These are phyloP conservation scores for Cicer arietinum DNA, from an alignment of 306 rosid genomes.

Conservation along the genomic window DNA sequence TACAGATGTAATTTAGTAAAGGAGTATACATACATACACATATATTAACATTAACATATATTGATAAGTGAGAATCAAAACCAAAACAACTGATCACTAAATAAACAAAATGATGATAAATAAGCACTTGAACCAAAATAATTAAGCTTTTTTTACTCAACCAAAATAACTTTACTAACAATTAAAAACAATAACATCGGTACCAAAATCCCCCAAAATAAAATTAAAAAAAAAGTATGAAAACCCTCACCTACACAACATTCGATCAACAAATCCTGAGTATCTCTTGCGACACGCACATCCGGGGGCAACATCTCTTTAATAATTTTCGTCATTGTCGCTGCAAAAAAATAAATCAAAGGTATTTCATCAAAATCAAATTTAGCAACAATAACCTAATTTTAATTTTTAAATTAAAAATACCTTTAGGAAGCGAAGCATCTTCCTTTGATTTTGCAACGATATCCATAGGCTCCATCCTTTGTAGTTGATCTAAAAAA, in stretches of 20 bases:
- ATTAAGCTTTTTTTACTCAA: not conserved
- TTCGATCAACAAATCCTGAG: conserved; percentile 89
- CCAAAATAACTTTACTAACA: not conserved
- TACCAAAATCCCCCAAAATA: not conserved
- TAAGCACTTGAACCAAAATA: not conserved
- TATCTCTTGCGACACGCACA: conserved; percentile 93
- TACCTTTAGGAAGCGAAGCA: conserved; percentile 87
- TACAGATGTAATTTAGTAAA: not conserved
- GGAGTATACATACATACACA: not conserved
- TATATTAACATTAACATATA: not conserved
- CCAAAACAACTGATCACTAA: not conserved
- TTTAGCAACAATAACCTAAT: not conserved
- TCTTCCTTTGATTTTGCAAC: conserved; percentile 87
- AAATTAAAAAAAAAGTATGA: not conserved
- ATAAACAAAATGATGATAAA: not conserved
- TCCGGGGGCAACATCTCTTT: conserved; percentile 95
- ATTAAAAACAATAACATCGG: not conserved
- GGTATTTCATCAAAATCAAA: not conserved
- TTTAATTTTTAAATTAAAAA: not conserved
- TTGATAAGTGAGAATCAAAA: not conserved
- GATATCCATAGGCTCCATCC: conserved; percentile 92
- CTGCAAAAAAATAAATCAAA: conserved; percentile 46
- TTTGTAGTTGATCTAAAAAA: conserved; percentile 38
- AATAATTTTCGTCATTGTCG: conserved; percentile 92
- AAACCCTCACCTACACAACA: conserved; percentile 86